phyloP scores from a whole-genome alignment of 768 basidiomycete species.

The Russula griseocarnosa region DNA sequence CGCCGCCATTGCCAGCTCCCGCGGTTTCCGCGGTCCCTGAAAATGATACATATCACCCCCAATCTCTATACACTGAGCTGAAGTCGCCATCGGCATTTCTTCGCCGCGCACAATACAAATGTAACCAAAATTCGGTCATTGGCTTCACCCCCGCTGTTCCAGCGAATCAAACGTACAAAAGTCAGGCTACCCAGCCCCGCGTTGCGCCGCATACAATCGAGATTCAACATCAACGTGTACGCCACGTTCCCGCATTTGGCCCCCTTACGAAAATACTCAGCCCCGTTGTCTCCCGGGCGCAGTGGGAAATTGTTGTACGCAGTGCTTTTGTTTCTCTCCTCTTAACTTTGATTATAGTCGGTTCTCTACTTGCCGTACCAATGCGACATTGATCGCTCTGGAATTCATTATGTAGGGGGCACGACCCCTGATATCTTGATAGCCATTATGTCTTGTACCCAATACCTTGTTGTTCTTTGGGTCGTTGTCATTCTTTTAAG shows the following conservation, averaged over 20 bases:
- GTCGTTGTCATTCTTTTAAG: background rate
- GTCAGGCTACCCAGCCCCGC: constrained; percentile 3
- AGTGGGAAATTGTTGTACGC: constrained; percentile 79
- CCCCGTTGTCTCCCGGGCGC: constrained; percentile 68
- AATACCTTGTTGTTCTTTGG: background rate
- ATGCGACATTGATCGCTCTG: constrained; percentile 32
- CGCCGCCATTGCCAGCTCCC: background rate
- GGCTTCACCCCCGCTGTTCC: constrained; percentile 10
- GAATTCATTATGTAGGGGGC: background rate
- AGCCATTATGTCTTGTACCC: constrained; percentile 7
- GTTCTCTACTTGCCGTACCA: constrained; percentile 37
- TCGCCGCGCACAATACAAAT: constrained; percentile 21
- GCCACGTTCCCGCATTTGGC: constrained; percentile 66
- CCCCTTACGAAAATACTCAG: constrained; percentile 68
- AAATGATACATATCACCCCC: background rate
- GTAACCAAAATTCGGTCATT: constrained; percentile 17
- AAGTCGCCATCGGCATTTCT: constrained; percentile 20
- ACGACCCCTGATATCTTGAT: background rate
- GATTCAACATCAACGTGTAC: constrained; percentile 44
- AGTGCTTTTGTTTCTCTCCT: constrained; percentile 49
- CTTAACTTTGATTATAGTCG: constrained; percentile 34
- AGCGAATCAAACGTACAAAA: constrained; percentile 20
- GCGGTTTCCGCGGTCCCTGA: background rate
- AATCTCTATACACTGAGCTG: constrained; percentile 4
- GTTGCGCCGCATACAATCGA: constrained; percentile 10